Evolutionary conservation across 2,329 filamentous ascomycete genomes (phyloP).

Genomic region (Pseudogymnoascus sp.): DNA sequence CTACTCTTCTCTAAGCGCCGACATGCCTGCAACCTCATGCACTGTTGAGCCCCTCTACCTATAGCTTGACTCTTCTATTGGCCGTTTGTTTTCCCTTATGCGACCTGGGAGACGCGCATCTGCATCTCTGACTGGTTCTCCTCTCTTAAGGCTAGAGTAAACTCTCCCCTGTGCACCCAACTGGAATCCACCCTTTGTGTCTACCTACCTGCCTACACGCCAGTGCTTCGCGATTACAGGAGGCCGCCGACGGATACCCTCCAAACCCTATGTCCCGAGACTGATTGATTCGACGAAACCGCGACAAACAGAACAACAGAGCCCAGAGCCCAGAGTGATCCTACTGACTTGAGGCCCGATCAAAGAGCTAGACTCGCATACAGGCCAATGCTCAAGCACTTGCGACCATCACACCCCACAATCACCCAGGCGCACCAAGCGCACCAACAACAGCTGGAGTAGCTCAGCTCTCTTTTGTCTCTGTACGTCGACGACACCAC

Average conservation of each 20-base stretch:
- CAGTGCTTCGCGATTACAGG: not conserved
- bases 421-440: conserved; percentile 1
- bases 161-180: conserved; percentile 1
- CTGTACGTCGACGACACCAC: not conserved
- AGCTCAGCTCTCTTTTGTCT: conserved; percentile 3
- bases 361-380: not conserved
- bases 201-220: conserved; percentile 1
- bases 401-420: conserved; percentile 1
- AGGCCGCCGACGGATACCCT: not conserved
- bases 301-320: not conserved
- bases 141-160: conserved; percentile 6
- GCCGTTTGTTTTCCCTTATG: conserved; percentile 7
- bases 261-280: not conserved
- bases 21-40: conserved; percentile 12
- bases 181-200: conserved; percentile 1
- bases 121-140: conserved; percentile 18
- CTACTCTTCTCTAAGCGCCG: conserved; percentile 13
- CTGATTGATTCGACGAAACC: not conserved
- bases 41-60: conserved; percentile 9
- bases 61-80: conserved; percentile 8
- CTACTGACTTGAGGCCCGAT: conserved; percentile 1
- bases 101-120: conserved; percentile 21
- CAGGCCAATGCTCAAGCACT: not conserved
- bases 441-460: not conserved
- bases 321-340: not conserved